Evolutionary conservation across 2,329 filamentous ascomycete species (phyloP).

Genomic region (Talaromyces sp.): DNA sequence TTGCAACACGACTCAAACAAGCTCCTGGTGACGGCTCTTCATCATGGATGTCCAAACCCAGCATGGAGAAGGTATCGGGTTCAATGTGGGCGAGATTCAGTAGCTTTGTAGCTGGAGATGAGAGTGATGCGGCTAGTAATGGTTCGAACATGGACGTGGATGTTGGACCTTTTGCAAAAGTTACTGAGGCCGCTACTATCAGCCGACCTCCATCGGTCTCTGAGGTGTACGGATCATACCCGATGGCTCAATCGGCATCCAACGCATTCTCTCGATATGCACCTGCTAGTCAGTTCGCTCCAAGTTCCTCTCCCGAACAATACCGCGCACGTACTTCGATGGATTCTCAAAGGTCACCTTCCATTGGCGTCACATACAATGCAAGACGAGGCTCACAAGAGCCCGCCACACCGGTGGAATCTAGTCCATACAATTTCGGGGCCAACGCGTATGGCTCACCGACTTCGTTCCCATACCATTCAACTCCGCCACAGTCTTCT

Average conservation of each 20-base stretch:
- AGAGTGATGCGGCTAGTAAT: slow-evolving; percentile 63
- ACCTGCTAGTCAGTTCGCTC: slow-evolving; percentile 43
- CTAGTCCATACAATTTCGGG: slow-evolving; percentile 30
- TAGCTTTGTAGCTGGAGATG: slow-evolving; percentile 92
- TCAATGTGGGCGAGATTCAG: slow-evolving; percentile 91
- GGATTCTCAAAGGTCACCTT: slow-evolving; percentile 44
- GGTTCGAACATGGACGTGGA: slow-evolving; percentile 58
- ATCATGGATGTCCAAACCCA: slow-evolving; percentile 92
- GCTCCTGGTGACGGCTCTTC: slow-evolving; percentile 75
- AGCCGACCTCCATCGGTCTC: slow-evolving; percentile 71
- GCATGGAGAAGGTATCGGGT: slow-evolving; percentile 90
- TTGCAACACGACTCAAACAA: slow-evolving; percentile 77
- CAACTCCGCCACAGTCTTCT: slow-evolving; percentile 36
- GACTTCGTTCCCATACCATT: slow-evolving; percentile 31
- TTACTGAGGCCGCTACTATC: slow-evolving; percentile 70
- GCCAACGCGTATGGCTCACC: slow-evolving; percentile 32
- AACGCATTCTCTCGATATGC: slow-evolving; percentile 43
- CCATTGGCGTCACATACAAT: slow-evolving; percentile 32
- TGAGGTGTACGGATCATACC: slow-evolving; percentile 68
- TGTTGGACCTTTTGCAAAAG: slow-evolving; percentile 75
- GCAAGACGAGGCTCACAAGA: slow-evolving; percentile 40
- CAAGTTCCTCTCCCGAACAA: slow-evolving; percentile 52
- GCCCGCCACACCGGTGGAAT: slow-evolving; percentile 32
- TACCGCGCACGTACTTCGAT: slow-evolving; percentile 49
- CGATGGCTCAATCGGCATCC: slow-evolving; percentile 33